Evolutionary conservation across 768 basidiomycete species (phyloP), one percentile per base, ranked within the genome.

Genomic region (Calocybe cyanea): DNA sequence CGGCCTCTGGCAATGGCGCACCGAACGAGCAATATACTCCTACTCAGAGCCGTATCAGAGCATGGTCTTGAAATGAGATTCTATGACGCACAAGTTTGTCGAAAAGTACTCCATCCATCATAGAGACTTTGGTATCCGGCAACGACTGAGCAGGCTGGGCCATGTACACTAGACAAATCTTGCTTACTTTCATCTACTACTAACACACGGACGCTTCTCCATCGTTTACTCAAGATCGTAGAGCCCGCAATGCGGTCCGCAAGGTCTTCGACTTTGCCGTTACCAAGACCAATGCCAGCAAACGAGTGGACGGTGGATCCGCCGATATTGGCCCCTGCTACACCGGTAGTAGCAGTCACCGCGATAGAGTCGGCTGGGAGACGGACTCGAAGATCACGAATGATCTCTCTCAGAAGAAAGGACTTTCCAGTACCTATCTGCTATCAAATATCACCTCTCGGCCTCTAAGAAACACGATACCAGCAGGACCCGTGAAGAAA

Each of bases 401-500:
- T 83, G 34, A 87, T 83, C 34, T 71, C 74, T n/a, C 79, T 65
- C 4, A 88, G 66, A 0, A 87, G 66, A 15, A 86, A 77, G 3
- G 84, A 87, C 62, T 88, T 88, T 25, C 86, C 85, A 2, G 86
- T 87, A 8, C 77, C 78, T 76, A 40, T 8, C 14, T 45, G 41
- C 11, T n/a, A 20, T 41, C 33, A 40, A 10, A 14, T 7, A 28
- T 31, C 23, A 36, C 45, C 35, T 7, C 15, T 20, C 20, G 23
- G 9, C 28, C 1, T 11, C 25, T 28, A 6, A 11, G 25, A 11
- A 25, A 37, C 28, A 24, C 35, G 38, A 17, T 46, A 84, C 85
- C 83, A 46, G 86, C 86, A 45, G 81, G 76, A 17, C 86, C 86
- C 1, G 85, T 87, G 61, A 87, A 87, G 65, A 89, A 87, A 21